phyloP scores from a whole-genome alignment of 139 green algal genomes.

The Nannochloris sp. region DNA sequence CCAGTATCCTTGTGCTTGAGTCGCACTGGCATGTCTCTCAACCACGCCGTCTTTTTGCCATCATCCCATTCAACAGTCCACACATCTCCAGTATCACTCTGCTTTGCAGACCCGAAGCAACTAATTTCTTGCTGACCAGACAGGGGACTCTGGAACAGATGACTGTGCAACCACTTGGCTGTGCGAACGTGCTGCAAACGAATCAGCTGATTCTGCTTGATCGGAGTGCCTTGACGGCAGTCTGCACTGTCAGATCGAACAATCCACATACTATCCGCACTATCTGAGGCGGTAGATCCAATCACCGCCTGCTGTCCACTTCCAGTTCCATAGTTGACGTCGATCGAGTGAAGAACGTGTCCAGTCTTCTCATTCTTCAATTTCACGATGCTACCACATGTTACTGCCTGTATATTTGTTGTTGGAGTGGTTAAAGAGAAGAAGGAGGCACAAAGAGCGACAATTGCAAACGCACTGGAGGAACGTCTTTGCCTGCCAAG shows the following conservation, averaged over 20 bases:
- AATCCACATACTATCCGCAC: slow-evolving; percentile 71
- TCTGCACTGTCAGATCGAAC: slow-evolving; percentile 27
- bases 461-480: not conserved
- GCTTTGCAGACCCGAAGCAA: slow-evolving; percentile 18
- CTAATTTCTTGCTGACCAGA: slow-evolving; percentile 71
- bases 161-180: slow-evolving; percentile 85
- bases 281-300: slow-evolving; percentile 44
- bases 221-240: slow-evolving; percentile 48
- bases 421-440: too few species aligned
- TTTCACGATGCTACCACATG: slow-evolving; percentile 83
- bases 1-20: slow-evolving; percentile 25
- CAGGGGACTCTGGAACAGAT: slow-evolving; percentile 76
- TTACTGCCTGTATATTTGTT: slow-evolving; percentile 47
- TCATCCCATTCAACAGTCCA: slow-evolving; percentile 23
- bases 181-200: slow-evolving; percentile 72
- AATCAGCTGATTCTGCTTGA: slow-evolving; percentile 49
- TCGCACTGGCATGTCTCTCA: slow-evolving; percentile 5
- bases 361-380: slow-evolving; percentile 53
- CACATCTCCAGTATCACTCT: slow-evolving; percentile 18
- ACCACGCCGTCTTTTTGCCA: slow-evolving; percentile 3
- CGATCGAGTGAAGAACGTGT: slow-evolving; percentile 72
- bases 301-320: slow-evolving; percentile 89
- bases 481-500: too few species aligned
- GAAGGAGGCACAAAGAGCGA: not conserved
- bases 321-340: slow-evolving; percentile 73